Evolutionary conservation across 2,329 filamentous ascomycete species (phyloP).

Genomic region (Ophiocordyceps camponoti-floridani): DNA sequence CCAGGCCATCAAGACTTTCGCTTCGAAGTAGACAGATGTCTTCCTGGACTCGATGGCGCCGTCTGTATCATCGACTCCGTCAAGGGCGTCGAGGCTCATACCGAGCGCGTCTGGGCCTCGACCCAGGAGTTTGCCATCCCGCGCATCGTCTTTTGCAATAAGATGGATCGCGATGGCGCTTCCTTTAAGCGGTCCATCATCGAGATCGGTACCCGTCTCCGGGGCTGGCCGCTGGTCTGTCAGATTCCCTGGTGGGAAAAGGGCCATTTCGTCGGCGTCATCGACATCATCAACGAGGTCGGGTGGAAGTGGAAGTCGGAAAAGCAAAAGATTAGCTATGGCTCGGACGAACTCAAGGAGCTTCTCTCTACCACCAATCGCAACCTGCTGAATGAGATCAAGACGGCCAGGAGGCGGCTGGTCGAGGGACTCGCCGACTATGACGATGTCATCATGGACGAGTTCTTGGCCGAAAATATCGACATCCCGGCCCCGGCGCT

Average conservation of each 20-base stretch:
- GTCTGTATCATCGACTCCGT: conserved; percentile 89
- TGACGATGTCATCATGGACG: conserved; percentile 72
- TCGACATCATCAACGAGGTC: conserved; percentile 61
- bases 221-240: conserved; percentile 76
- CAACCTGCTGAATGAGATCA: conserved; percentile 47
- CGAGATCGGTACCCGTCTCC: conserved; percentile 64
- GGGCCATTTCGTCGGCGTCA: conserved; percentile 64
- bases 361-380: conserved; percentile 27
- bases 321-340: conserved; percentile 18
- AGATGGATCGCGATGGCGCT: conserved; percentile 60
- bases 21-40: conserved; percentile 83
- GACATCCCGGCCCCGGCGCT: conserved; percentile 54
- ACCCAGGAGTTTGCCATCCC: conserved; percentile 76
- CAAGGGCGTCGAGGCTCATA: conserved; percentile 89
- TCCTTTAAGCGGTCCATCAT: conserved; percentile 70
- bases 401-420: conserved; percentile 56
- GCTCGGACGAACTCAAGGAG: conserved; percentile 10
- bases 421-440: conserved; percentile 76
- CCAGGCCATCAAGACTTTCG: conserved; percentile 95
- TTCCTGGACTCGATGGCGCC: conserved; percentile 74
- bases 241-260: conserved; percentile 91
- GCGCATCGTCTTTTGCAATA: conserved; percentile 60
- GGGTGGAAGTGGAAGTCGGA: conserved; percentile 52
- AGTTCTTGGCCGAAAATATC: conserved; percentile 61
- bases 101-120: conserved; percentile 88